Base-by-base conservation (phyloP, 352 stramenopile species). In the Phytophthora niederhauseri region DNA sequence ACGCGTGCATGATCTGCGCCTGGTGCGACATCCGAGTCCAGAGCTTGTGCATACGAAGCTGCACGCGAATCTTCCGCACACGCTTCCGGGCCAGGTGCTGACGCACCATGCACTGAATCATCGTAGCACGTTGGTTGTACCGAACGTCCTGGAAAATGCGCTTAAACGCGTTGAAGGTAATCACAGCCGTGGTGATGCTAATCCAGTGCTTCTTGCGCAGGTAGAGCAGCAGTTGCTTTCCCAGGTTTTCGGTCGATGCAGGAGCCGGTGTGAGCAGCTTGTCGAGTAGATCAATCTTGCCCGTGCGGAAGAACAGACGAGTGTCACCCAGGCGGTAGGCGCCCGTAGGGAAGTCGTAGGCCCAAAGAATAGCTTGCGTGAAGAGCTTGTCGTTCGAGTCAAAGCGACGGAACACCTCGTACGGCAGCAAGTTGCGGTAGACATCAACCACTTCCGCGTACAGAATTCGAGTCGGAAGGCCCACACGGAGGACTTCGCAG, bases 381-480 rank as follows among this genome's bases (percentile, higher is more conserved):
- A 97, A 95, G 22, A 95, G 70, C 68, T 92, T 91, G 60, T 96
- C 87, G 62, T 96, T 95, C 58, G 75, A 89, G 36, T 92, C 82
- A 46, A 97, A 95, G 7, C 76, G 73, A 60, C 82, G 70, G 41
- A 90, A 92, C 36, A 94, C 82, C 36, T 86, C 75, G 12, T 76
- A 66, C 7, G 84, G 78, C 15, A 97, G 60, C 24, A 94, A 56
- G 15, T 81, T 84, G 51, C 89, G 84, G 75, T 96, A 94, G 17
- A 91, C 85, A 43, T 94, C 83, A 7, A 95, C 85, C 15, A 97
- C 83, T 73, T 97, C 90, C 15, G 80, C 85, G 60, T 96, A 97
- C 54, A 93, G 59, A 53, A 97, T 92, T 20, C 90, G 90, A 6
- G 90, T 97, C 1, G 90, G 89, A 1, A 97, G 67, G 30, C 90